phyloP scores from a whole-genome alignment of 768 basidiomycete genomes.

The Saitozyma podzolica region DNA sequence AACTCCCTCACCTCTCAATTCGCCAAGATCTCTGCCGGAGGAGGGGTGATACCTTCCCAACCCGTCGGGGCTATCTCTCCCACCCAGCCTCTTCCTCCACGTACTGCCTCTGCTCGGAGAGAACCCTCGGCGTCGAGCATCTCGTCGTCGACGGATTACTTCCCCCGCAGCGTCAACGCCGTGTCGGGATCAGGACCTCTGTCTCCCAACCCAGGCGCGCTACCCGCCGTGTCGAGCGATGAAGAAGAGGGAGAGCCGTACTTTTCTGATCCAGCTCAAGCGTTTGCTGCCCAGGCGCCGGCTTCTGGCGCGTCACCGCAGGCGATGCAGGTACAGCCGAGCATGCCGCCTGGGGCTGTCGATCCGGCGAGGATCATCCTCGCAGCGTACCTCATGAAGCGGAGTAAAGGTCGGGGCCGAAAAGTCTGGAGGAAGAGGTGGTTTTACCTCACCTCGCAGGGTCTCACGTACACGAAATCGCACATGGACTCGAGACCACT shows the following conservation, averaged over 20 bases:
- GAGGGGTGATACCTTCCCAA: too few species aligned
- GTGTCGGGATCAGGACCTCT: too few species aligned
- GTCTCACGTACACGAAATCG: slow-evolving; percentile 80
- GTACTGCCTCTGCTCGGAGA: slow-evolving; percentile 10
- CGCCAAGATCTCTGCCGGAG: too few species aligned
- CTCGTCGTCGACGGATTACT: slow-evolving; percentile 17
- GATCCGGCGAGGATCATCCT: slow-evolving; percentile 79
- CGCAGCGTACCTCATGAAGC: slow-evolving; percentile 89
- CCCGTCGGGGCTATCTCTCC: too few species aligned
- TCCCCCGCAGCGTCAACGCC: neutral
- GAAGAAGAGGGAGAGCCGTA: slow-evolving; percentile 30
- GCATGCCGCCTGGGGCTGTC: slow-evolving; percentile 45
- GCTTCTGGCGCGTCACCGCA: neutral
- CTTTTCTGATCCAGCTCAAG: slow-evolving; percentile 22
- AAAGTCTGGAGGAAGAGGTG: slow-evolving; percentile 95
- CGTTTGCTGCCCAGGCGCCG: neutral
- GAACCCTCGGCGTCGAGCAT: slow-evolving; percentile 33
- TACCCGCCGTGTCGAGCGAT: slow-evolving; percentile 5
- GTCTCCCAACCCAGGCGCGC: too few species aligned
- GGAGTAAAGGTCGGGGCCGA: slow-evolving; percentile 76
- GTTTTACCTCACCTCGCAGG: slow-evolving; percentile 90
- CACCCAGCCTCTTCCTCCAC: too few species aligned
- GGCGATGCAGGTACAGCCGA: neutral
- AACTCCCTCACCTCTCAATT: too few species aligned
- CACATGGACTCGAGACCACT: slow-evolving; percentile 96